Base-by-base conservation (phyloP, 768 basidiomycete species). In the Russula sp. region DNA sequence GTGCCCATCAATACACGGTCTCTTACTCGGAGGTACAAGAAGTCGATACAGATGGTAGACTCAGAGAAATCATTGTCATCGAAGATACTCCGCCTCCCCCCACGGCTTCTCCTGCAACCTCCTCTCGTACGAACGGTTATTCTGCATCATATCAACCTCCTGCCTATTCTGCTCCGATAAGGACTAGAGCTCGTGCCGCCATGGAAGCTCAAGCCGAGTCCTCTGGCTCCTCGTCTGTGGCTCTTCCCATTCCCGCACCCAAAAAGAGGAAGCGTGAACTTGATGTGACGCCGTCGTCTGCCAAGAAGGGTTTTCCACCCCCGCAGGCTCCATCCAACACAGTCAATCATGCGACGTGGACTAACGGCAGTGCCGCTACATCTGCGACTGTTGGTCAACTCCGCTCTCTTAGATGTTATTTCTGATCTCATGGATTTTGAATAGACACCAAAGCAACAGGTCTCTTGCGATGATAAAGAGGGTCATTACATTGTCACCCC, bases 401-500 rank as follows among this genome's bases (percentile, higher is more conserved):
- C 46, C 60, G 64, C 45, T 64, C 3, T 65, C 64, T 58, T 66
- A 56, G 65, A 67, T 72, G 67, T 68, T 70, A 65, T 70, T 70
- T 66, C 66, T 66, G 65, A 61, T 55, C 67, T 55, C 60, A 65
- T 67, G 35, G 14, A 45, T 69, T 65, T 70, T 2, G 43, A 69
- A 64, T 73, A 87, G 85, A 77, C 83, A 65, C 81, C 85, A 66
- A 90, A 87, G 71, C 82, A 77, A 18, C 75, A 82, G 64, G 79
- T 84, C 53, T 77, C 90, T 58, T 97, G 93, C 76, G 94, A 97
- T 73, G 97, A 99, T 78, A 90, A 96, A 75, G 97, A 99, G 72
- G 97, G 97, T 14, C 97, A 99, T 77, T 99, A 95, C 75, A 95
- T 98, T 70, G 90, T 98, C 72, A 85, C 87, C 62, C 84, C 88